phyloP scores from a whole-genome alignment of 345 rosid species.

The Rubroshorea leprosula region DNA sequence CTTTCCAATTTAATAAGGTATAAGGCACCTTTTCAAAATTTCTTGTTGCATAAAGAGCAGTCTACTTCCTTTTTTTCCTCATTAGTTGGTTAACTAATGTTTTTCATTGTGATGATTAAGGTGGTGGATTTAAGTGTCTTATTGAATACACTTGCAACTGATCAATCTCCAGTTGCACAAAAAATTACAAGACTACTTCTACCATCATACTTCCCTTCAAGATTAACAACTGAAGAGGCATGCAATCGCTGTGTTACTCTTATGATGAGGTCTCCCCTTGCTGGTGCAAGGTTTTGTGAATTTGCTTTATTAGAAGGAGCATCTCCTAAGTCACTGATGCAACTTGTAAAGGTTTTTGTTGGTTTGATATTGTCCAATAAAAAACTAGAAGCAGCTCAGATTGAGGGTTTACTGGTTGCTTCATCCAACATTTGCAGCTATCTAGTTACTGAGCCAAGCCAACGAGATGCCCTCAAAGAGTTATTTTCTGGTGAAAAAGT shows the following conservation, averaged over 20 bases:
- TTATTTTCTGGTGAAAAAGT: constrained; percentile 44
- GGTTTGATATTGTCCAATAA: constrained; percentile 44
- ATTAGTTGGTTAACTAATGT: constrained; percentile 6
- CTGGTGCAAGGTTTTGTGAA: constrained; percentile 93
- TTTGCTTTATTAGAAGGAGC: constrained; percentile 62
- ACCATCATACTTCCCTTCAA: constrained; percentile 87
- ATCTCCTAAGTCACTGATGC: constrained; percentile 45
- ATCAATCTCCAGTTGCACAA: constrained; percentile 69
- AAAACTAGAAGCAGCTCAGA: constrained; percentile 44
- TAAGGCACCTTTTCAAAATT: constrained; percentile 3
- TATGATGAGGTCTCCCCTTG: constrained; percentile 68
- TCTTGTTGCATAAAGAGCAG: constrained; percentile 3
- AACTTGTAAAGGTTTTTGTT: constrained; percentile 56
- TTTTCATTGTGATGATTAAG: constrained; percentile 31
- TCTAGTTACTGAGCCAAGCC: constrained; percentile 43
- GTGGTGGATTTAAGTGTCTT: constrained; percentile 66
- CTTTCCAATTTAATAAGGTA: constrained; percentile 90
- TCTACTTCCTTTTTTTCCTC: not conserved
- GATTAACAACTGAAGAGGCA: constrained; percentile 61
- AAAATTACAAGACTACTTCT: constrained; percentile 66
- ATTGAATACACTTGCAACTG: constrained; percentile 55
- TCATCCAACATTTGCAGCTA: constrained; percentile 49
- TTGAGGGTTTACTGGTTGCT: constrained; percentile 68
- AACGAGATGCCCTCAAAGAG: constrained; percentile 47
- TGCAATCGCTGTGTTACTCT: constrained; percentile 75